Percentiles rank a stretch among this genome's conserved stretches.
Conservation (phyloP, 345 rosid genomes). For the Brassica juncea region DNA sequence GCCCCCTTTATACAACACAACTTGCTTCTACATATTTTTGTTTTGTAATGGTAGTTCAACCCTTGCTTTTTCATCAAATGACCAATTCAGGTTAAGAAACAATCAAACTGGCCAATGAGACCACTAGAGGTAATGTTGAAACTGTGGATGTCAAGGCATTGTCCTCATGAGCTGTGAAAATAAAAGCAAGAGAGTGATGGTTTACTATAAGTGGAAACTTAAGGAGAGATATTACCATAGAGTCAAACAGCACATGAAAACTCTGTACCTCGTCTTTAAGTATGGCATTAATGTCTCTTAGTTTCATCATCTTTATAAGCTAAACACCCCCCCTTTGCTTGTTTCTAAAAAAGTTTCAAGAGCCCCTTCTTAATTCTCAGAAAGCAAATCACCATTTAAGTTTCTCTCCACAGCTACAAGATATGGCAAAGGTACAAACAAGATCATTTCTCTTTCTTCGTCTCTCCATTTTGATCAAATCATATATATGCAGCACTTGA, state of each 20-base stretch:
- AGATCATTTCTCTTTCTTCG: not conserved
- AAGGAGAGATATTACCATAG: not conserved
- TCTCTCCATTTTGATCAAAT: not conserved
- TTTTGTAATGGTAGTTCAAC: not conserved
- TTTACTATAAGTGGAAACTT: slow-evolving; percentile 8
- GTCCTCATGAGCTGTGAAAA: slow-evolving; percentile 1
- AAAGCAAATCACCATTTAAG: not conserved
- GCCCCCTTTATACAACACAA: not conserved
- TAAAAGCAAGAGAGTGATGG: not conserved
- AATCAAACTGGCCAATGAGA: not conserved
- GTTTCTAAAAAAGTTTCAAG: not conserved
- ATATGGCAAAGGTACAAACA: slow-evolving; percentile 18
- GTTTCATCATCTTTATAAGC: slow-evolving; percentile 17
- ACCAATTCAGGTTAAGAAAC: not conserved
- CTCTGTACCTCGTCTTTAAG: slow-evolving; percentile 17
- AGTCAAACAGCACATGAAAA: slow-evolving; percentile 18
- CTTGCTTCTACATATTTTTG: not conserved
- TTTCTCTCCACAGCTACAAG: slow-evolving; percentile 5
- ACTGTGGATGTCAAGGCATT: slow-evolving; percentile 6
- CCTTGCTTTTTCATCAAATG: not conserved
- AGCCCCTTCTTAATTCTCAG: slow-evolving; percentile 3
- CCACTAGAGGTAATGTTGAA: not conserved
- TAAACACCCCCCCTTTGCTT: not conserved
- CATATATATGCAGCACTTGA: slow-evolving; percentile 1
- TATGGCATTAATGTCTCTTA: not conserved